Evolutionary conservation across 345 rosid genomes (phyloP).

Genomic region (Gossypium anomalum): DNA sequence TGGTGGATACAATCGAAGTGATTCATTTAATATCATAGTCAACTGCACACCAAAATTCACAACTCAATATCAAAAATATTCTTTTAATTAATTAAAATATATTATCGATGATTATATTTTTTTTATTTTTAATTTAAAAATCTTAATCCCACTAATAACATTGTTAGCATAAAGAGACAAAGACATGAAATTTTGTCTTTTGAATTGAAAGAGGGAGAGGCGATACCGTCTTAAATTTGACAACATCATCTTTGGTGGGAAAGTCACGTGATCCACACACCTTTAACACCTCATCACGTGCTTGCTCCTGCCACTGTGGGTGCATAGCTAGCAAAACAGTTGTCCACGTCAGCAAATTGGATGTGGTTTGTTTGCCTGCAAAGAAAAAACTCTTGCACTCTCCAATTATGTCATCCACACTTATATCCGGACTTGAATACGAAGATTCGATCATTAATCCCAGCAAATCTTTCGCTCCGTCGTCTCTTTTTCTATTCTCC

Average conservation of each 20-base stretch:
- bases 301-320: conserved; percentile 82
- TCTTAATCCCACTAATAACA: no score
- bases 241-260: conserved; percentile 66
- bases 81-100: background rate
- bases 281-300: conserved; percentile 74
- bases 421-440: conserved; percentile 27
- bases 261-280: conserved; percentile 79
- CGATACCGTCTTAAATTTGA: conserved; percentile 69
- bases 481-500: background rate
- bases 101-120: no score
- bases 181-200: conserved; percentile 2
- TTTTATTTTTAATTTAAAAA: no score
- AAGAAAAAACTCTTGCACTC: conserved; percentile 94
- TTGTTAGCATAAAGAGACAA: background rate
- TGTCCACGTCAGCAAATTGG: conserved; percentile 85
- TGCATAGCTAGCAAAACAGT: conserved; percentile 68
- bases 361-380: conserved; percentile 88
- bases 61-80: background rate
- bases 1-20: conserved; percentile 69
- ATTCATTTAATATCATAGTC: conserved; percentile 60
- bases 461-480: conserved; percentile 39
- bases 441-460: conserved; percentile 61
- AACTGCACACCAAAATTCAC: conserved; percentile 35
- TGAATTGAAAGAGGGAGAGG: background rate
- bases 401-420: conserved; percentile 59